Base-by-base conservation (phyloP, 495 filamentous ascomycete species). In the Penicillium silybi region DNA sequence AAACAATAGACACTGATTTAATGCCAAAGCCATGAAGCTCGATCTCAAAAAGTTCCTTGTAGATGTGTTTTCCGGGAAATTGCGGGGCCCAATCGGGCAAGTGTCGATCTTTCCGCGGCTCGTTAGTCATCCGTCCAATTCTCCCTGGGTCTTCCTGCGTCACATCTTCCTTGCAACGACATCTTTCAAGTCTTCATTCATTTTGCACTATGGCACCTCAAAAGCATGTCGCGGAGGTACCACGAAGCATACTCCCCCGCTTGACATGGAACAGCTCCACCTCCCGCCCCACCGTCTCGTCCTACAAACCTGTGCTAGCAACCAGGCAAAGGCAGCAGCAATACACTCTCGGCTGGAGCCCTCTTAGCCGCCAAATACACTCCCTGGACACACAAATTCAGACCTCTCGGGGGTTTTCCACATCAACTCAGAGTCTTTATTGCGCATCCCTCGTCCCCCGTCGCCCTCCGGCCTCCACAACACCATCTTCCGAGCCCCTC, bases 191-290 rank as follows among this genome's bases (percentile, higher is more conserved):
- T 18, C 6, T 32, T 22, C 27, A 50, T 23, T 19, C 38, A 35
- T 35, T 49, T 49, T 41, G 26, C 40, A 38, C 37, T 16, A 75
- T 75, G 72, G 62, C 67, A 40, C 56, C 66, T 18, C 68, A 64
- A 46, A 73, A 73, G 46, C 54, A 66, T 32, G 65, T 74, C 50
- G 61, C 58, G 16, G 68, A 73, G 54, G 63, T 75, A 41, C 69
- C 70, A 34, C 67, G 68, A 38, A 71, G 54, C 40, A 59, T 75
- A n/a, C 65, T 75, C 35, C 72, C 73, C 44, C 73, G 72, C 38
- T 56, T 74, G 48, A 72, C 69, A 15, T 75, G 73, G 73, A 75
- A 72, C 56, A 66, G 69, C 29, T 62, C 70, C 32, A 70, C 69
- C 17, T 59, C 70, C n/a, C 66, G 72, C 3, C 64, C 68, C 22